Evolutionary conservation across 179 eudicot genomes (phyloP), one percentile per base, ranked within the genome.

Genomic region (Corrigiola litoralis): DNA sequence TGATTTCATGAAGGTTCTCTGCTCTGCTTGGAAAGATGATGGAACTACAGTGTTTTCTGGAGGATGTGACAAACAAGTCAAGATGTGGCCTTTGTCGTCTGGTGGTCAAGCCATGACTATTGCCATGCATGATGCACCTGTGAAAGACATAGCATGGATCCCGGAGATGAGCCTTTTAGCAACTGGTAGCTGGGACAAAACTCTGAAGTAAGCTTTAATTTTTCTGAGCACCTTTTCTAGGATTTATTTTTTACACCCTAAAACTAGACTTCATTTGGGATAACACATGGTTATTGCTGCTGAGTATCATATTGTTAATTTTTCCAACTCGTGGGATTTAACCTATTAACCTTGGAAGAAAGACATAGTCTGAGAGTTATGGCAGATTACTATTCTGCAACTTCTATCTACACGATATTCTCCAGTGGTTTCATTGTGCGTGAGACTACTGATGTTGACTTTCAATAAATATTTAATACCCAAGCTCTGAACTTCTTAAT

Each of bases 1-100:
- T 66, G 6, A 12, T 29, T 53, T 23, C 21, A 1, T 24, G 3
- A 28, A 90, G 98, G 97, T 84, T 41, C 51, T 92, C 32, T 92
- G 98, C 75, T 87, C 95, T 58, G 42, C 97, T 64, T 92, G 98
- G 98, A 92, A 92, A 67, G 98, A 92, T 70, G 97, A 92, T 46
- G 97, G 97, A 25, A 84, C 89, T 36, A 81, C 98, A 27, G 97
- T 92, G 45, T 92, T 92, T 69, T 84, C 97, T 38, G 98, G 98
- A 47, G 97, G 98, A 50, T 90, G 97, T 70, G 97, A 92, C 75
- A 92, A 92, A 68, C 98, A 90, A 72, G 97, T 83, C 14, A 92
- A 92, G 75, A 92, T 92, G 98, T 92, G 97, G 98, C 90, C 84
- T 16, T 76, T 92, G 49, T 67, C 79, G 52, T 78, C 89, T 60